Evolutionary conservation across 169 alveolate species (phyloP), one percentile per base, ranked within the genome.

Genomic region (Hepatocystis sp.): DNA sequence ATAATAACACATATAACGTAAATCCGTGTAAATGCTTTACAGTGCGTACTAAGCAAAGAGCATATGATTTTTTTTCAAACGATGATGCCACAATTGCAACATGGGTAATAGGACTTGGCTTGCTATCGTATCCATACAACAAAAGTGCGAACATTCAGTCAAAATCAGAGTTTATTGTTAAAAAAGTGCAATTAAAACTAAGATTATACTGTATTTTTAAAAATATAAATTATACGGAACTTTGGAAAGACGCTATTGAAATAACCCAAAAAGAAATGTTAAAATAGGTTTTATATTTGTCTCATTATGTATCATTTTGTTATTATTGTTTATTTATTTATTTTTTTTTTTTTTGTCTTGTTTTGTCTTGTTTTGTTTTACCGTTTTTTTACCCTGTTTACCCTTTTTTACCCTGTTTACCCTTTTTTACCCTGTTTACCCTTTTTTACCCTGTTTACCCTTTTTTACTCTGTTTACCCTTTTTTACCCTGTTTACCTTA

Each of bases 101-200:
- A 32, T 71, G 86, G 86, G 86, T 71, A 15, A 40, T 71, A 28
- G 86, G 86, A 8, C 63, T 71, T 4, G 86, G 86, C 2, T 28
- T 25, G 11, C 39, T 71, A 23, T 56, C 65, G 36, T 71, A 71
- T 63, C 34, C 21, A 13, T 56, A 71, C 51, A 71, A 25, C 25
- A 71, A 71, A 13, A 55, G 25, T 44, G 39, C 76, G 4, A 71
- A 58, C 40, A 71, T 71, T 13, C 86, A 71, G 23, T 71, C 86
- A 49, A 42, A 61, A 7, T 71, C 86, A 0, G 86, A 71, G 42
- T 71, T 71, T 71, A 61, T 71, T 27, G 42, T 71, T 42, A 71
- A 56, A 30, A 71, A 44, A 61, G 76, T 34, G 11, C 86, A 71
- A 36, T 28, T 71, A 15, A 71, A 71, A 56, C 30, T 71, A 39